Conservation (phyloP, 164 flowering plant species). For the Kingdonia uniflora region DNA sequence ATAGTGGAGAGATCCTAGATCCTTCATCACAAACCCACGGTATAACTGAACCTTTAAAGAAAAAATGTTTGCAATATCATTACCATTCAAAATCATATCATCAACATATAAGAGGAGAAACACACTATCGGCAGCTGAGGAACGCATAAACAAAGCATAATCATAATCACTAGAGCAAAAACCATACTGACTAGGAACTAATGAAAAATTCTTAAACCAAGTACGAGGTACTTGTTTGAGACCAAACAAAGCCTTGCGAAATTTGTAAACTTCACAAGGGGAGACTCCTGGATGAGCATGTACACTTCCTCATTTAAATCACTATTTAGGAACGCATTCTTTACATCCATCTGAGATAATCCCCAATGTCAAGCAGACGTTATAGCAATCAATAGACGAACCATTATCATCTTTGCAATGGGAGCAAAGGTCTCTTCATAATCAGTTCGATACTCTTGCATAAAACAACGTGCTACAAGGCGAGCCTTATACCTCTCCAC, state of each 20-base stretch:
- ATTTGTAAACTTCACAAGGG: not conserved
- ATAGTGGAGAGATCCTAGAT: too few species aligned
- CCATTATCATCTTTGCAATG: not conserved
- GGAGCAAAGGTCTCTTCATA: conserved; percentile 1
- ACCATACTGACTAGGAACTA: not conserved
- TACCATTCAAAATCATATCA: not conserved
- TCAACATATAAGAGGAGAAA: not conserved
- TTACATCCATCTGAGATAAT: not conserved
- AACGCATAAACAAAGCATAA: not conserved
- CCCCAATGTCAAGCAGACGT: not conserved
- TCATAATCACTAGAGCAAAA: too few species aligned
- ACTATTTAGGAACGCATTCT: too few species aligned
- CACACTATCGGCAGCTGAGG: not conserved
- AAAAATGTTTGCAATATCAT: not conserved
- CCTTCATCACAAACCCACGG: too few species aligned
- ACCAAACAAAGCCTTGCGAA: not conserved
- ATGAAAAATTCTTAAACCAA: too few species aligned
- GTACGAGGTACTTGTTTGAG: not conserved
- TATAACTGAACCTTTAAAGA: not conserved
- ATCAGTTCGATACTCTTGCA: not conserved
- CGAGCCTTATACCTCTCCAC: not conserved
- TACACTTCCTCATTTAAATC: not conserved
- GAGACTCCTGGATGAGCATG: not conserved
- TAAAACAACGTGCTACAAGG: not conserved
- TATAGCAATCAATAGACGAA: not conserved